Conservation (phyloP, 495 filamentous ascomycete species). For the Neurospora sp. region DNA sequence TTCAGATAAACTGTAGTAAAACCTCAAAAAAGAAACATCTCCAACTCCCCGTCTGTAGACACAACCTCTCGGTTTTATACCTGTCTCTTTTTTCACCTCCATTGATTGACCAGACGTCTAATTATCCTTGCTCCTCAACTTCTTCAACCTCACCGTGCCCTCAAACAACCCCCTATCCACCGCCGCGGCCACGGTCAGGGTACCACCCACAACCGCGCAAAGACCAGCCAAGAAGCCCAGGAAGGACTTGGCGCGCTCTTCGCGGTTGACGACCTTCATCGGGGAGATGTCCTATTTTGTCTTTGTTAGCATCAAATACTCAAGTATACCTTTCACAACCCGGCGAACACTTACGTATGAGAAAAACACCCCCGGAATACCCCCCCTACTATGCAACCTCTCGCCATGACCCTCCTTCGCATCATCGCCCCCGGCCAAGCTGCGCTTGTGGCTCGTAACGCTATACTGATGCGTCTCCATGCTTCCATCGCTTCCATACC, state of each 20-base stretch:
- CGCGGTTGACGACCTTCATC: slow-evolving; percentile 98
- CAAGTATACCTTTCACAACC: no score
- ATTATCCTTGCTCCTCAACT: slow-evolving; percentile 58
- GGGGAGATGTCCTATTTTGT: slow-evolving; percentile 78
- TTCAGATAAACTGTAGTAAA: background rate
- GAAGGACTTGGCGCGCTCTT: slow-evolving; percentile 79
- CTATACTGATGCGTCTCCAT: slow-evolving; percentile 97
- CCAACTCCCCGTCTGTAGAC: background rate
- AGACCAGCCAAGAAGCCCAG: slow-evolving; percentile 85
- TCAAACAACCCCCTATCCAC: slow-evolving; percentile 89
- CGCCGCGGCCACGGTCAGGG: slow-evolving; percentile 88
- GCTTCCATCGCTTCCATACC: slow-evolving; percentile 56
- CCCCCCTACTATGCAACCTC: slow-evolving; percentile 74
- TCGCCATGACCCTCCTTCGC: slow-evolving; percentile 79
- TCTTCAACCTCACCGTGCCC: slow-evolving; percentile 71
- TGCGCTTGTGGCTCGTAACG: slow-evolving; percentile 89
- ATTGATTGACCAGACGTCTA: slow-evolving; percentile 3
- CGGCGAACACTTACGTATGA: slow-evolving; percentile 59
- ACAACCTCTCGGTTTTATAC: background rate
- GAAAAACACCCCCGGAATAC: slow-evolving; percentile 97
- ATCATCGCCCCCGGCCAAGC: slow-evolving; percentile 70
- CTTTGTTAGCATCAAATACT: background rate
- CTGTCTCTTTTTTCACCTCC: background rate
- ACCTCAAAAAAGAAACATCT: background rate
- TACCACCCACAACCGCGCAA: slow-evolving; percentile 90